These are phyloP conservation scores for Thermothielavioides terrestris DNA, from an alignment of 495 filamentous ascomycete genomes.

Conservation along the genomic window DNA sequence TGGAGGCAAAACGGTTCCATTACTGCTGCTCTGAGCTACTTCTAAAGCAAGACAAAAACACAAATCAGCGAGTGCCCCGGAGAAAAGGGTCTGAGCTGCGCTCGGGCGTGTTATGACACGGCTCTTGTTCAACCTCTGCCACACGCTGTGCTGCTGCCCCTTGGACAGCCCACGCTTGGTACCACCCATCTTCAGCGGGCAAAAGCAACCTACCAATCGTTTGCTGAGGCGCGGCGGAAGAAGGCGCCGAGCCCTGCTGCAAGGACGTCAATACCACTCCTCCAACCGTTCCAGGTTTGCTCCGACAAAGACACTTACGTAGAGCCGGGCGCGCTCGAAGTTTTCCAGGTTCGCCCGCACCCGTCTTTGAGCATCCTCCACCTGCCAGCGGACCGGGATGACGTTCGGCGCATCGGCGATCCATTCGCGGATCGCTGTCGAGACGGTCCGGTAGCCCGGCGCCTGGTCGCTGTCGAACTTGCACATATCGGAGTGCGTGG, in stretches of 20 bases:
- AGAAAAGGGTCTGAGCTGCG: neutral
- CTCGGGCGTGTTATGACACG: neutral
- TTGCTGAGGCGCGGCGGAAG: conserved; percentile 8
- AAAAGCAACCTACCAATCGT: conserved; percentile 18
- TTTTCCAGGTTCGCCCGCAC: conserved; percentile 34
- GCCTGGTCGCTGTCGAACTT: conserved; percentile 68
- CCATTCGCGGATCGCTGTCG: conserved; percentile 64
- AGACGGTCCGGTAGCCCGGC: conserved; percentile 66
- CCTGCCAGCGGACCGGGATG: conserved; percentile 54
- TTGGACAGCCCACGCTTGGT: neutral
- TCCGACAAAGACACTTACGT: conserved; percentile 34
- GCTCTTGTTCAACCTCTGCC: conserved; percentile 12
- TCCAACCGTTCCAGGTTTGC: neutral
- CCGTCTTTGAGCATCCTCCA: conserved; percentile 50
- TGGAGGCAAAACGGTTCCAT: conserved; percentile 26
- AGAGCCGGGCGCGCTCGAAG: conserved; percentile 33
- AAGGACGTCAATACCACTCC: neutral
- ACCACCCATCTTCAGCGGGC: conserved; percentile 1
- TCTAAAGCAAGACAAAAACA: conserved; percentile 23
- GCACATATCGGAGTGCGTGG: conserved; percentile 81
- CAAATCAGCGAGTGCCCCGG: conserved; percentile 25
- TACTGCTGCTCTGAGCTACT: conserved; percentile 29
- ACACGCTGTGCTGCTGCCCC: neutral
- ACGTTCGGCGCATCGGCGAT: conserved; percentile 48
- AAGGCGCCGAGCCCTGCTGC: conserved; percentile 4